Percentiles rank a stretch among this genome's conserved stretches.
phyloP scores from a whole-genome alignment of 345 rosid genomes.

The Rhodamnia rubescens region DNA sequence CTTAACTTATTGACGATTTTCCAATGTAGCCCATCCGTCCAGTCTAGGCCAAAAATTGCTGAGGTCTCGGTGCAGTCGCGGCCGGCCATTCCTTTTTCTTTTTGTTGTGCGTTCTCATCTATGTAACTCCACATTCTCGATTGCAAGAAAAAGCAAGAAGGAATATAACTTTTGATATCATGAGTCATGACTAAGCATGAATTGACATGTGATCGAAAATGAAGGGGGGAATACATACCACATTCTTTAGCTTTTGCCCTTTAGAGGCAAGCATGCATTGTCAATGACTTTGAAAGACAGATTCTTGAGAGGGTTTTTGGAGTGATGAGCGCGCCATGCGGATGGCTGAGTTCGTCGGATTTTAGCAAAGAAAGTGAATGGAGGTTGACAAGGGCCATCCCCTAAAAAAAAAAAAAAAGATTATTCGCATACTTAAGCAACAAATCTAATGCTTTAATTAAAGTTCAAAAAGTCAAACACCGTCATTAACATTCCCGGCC shows the following conservation, averaged over 20 bases:
- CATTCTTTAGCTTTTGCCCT: not conserved
- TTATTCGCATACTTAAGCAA: too few species aligned
- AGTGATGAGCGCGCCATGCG: too few species aligned
- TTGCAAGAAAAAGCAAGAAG: too few species aligned
- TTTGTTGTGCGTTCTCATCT: too few species aligned
- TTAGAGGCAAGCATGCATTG: not conserved
- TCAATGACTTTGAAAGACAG: not conserved
- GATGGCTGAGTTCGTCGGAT: too few species aligned
- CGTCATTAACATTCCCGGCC: not conserved
- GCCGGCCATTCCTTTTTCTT: not conserved
- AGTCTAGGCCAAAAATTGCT: too few species aligned
- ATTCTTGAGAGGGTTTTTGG: too few species aligned
- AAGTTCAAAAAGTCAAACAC: not conserved
- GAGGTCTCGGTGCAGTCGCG: not conserved
- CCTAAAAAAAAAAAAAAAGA: too few species aligned
- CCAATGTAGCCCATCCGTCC: not conserved
- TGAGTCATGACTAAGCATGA: not conserved
- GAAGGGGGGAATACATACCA: not conserved
- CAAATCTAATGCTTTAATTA: too few species aligned
- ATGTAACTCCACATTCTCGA: too few species aligned
- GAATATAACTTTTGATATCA: not conserved
- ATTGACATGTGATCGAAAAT: not conserved
- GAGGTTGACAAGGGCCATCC: too few species aligned
- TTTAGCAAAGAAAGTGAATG: too few species aligned
- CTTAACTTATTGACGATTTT: fast-evolving